Base-by-base conservation (phyloP, 2,329 filamentous ascomycete genomes). In the Endoconidiophora polonica region DNA sequence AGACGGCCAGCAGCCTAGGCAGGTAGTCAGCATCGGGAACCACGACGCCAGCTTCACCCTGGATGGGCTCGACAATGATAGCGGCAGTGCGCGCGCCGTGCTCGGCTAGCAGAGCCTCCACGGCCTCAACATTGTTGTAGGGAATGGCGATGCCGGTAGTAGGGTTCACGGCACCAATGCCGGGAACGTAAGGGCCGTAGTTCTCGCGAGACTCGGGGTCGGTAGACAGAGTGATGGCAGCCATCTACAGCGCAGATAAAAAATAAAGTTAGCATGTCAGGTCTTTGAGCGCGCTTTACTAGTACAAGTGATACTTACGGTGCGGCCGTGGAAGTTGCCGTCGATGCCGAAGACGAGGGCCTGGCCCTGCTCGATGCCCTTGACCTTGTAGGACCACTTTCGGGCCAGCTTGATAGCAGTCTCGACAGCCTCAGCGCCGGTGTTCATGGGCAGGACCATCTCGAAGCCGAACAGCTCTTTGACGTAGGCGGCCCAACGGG, bases 381-480 rank as follows among this genome's bases (percentile, higher is more conserved):
- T 95, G 63, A 85, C 79, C 69, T 94, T 95, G 74, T 95, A 95
- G 4, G 87, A 88, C 90, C 90, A 96, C 68, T 96, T 96, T 57
- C 90, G 76, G 53, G 90, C 90, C 66, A 96, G 80, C 74, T 96
- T 96, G 68, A 96, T 80, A 10, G 83, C 88, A 0, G 90, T 95
- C 73, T 96, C 90, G 36, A 94, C 87, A 6, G 90, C 90, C 68
- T 96, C 90, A 20, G 90, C 90, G 53, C 90, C 90, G 2, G 90
- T 96, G 71, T 95, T 95, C 88, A 96, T 95, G 56, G 90, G 90
- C 64, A 96, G 68, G 33, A 94, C 86, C 90, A 95, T 95, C 66
- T 96, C 90, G 63, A 93, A 96, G 55, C 86, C 87, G 64, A 95
- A 94, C 62, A 85, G 81, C 57, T 77, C 68, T 58, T 85, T 88